Evolutionary conservation across 352 stramenopile species (phyloP).

Genomic region (Globisporangium lucens): DNA sequence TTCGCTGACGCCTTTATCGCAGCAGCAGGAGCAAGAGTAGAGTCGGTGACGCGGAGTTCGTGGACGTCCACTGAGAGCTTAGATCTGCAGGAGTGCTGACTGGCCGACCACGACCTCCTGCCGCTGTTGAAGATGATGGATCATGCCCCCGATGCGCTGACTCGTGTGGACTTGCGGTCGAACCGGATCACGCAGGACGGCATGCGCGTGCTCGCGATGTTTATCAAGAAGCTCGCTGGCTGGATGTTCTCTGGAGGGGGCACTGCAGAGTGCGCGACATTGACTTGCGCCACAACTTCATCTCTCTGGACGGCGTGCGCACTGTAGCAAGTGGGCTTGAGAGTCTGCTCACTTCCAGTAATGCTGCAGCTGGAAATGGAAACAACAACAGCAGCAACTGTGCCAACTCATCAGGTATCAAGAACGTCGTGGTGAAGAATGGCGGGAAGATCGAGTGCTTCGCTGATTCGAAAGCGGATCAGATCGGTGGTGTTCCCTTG

Average conservation of each 20-base stretch:
- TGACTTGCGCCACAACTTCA: slow-evolving; percentile 66
- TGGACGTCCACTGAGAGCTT: slow-evolving; percentile 22
- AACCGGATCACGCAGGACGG: slow-evolving; percentile 62
- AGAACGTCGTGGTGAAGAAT: slow-evolving; percentile 40
- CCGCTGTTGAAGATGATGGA: slow-evolving; percentile 43
- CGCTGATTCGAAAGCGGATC: slow-evolving; percentile 13
- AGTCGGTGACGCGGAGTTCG: slow-evolving; percentile 2
- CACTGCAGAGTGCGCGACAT: slow-evolving; percentile 32
- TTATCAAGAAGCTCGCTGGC: slow-evolving; percentile 22
- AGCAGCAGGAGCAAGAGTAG: background rate
- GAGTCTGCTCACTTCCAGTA: slow-evolving; percentile 12
- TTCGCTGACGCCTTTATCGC: slow-evolving; percentile 31
- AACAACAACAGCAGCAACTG: slow-evolving; percentile 1
- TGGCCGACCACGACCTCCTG: slow-evolving; percentile 47
- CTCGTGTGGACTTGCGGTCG: slow-evolving; percentile 46
- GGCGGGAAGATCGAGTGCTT: slow-evolving; percentile 62
- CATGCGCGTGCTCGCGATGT: slow-evolving; percentile 31
- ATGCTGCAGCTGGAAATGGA: background rate
- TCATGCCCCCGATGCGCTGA: slow-evolving; percentile 19
- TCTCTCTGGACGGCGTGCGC: slow-evolving; percentile 65
- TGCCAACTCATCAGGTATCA: slow-evolving; percentile 10
- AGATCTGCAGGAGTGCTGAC: slow-evolving; percentile 49
- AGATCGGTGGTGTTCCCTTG: slow-evolving; percentile 16
- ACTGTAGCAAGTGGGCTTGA: slow-evolving; percentile 48
- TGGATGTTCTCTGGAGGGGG: background rate